phyloP scores from a whole-genome alignment of 2,329 filamentous ascomycete species.

The Verticillium alfalfae region DNA sequence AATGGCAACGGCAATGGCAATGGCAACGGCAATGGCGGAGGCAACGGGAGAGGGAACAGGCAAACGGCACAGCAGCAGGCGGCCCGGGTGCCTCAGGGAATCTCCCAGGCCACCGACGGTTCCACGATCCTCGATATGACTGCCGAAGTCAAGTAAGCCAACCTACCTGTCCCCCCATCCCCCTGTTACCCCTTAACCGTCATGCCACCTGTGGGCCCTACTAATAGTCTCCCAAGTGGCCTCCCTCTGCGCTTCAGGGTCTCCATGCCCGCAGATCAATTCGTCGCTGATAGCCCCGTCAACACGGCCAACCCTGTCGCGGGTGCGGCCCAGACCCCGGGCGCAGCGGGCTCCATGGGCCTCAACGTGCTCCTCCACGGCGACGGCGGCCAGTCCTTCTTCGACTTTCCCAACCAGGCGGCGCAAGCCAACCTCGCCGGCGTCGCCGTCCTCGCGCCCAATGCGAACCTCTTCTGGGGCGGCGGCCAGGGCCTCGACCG shows the following conservation, averaged over 20 bases:
- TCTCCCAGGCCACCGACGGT: constrained; percentile 44
- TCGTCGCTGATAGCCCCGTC: constrained; percentile 43
- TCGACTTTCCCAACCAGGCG: constrained; percentile 49
- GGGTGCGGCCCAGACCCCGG: constrained; percentile 13
- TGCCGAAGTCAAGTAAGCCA: constrained; percentile 43
- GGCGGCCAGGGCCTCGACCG: constrained; percentile 45
- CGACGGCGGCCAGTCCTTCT: constrained; percentile 54
- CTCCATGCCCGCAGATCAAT: constrained; percentile 47
- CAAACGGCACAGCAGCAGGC: constrained; percentile 22
- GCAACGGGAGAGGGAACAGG: neutral
- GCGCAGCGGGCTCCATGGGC: constrained; percentile 31
- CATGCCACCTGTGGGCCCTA: neutral
- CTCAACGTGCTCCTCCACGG: constrained; percentile 55
- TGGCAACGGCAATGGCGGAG: neutral
- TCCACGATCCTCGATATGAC: constrained; percentile 50
- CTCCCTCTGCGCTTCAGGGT: constrained; percentile 51
- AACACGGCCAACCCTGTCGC: constrained; percentile 31
- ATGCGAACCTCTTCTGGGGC: constrained; percentile 53
- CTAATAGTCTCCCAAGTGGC: constrained; percentile 28
- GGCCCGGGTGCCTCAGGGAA: constrained; percentile 23
- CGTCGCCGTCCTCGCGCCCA: constrained; percentile 47
- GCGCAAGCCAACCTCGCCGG: constrained; percentile 39
- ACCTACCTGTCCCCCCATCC: neutral
- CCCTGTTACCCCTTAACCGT: neutral
- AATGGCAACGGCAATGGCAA: constrained; percentile 4